Conservation (phyloP, 495 filamentous ascomycete genomes). For the Xylaria telfairii region DNA sequence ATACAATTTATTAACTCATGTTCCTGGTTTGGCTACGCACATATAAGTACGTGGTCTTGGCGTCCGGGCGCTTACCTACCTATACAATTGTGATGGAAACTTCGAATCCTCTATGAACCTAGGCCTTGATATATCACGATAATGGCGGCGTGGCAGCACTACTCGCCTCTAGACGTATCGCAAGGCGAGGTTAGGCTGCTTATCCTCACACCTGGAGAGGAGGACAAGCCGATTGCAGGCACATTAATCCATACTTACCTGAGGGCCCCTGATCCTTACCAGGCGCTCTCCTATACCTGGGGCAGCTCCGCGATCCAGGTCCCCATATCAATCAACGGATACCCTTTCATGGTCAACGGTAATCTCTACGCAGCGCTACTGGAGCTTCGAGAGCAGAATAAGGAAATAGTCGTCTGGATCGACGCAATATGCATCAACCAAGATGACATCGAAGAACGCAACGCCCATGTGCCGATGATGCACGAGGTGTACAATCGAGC, state of each 20-base stretch:
- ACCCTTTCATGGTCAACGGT: not conserved
- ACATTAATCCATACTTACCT: not conserved
- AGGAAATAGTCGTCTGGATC: not conserved
- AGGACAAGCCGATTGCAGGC: not conserved
- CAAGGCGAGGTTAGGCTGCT: not conserved
- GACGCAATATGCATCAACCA: constrained; percentile 10
- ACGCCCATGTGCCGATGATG: constrained; percentile 4
- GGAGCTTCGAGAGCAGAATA: not conserved
- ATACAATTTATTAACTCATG: not conserved
- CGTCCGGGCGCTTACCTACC: not conserved
- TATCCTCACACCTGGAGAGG: not conserved
- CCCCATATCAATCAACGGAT: not conserved
- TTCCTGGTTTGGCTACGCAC: not conserved
- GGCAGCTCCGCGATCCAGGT: constrained; percentile 3
- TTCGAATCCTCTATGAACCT: not conserved
- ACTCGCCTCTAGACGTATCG: not conserved
- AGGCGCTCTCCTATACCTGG: not conserved
- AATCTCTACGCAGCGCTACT: not conserved
- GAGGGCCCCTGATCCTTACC: not conserved
- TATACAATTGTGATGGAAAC: not conserved
- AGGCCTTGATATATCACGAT: not conserved
- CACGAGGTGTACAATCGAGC: constrained; percentile 4
- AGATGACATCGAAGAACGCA: not conserved
- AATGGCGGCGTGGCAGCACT: not conserved
- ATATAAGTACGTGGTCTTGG: not conserved